Percentiles rank a stretch among this genome's conserved stretches.
Conservation (phyloP, 2,329 filamentous ascomycete genomes). For the Cladosporium sp. region DNA sequence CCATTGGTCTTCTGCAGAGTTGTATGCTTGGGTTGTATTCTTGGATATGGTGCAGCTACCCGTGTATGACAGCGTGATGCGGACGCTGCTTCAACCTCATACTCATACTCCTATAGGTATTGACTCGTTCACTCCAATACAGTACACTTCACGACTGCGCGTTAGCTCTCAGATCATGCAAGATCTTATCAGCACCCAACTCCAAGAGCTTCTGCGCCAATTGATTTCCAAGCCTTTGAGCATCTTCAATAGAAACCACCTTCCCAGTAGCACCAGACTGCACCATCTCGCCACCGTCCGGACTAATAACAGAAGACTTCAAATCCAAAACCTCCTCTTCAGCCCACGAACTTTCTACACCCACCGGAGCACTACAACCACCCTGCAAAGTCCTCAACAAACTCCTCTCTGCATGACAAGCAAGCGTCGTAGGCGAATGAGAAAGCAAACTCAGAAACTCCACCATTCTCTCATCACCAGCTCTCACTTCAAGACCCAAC, state of each 20-base stretch:
- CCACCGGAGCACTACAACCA: conserved; percentile 89
- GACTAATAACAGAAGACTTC: conserved; percentile 71
- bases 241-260: conserved; percentile 46
- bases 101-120: no score
- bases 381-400: conserved; percentile 84
- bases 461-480: conserved; percentile 59
- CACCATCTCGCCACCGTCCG: conserved; percentile 70
- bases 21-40: no score
- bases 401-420: conserved; percentile 71
- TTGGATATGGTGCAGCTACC: no score
- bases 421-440: conserved; percentile 61
- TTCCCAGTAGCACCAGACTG: conserved; percentile 54
- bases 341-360: conserved; percentile 74
- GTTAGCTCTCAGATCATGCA: conserved; percentile 34
- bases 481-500: conserved; percentile 74
- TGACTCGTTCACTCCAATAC: no score
- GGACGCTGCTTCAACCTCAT: no score
- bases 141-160: not conserved
- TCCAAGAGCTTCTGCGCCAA: conserved; percentile 67
- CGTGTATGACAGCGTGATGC: no score
- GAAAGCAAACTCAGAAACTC: conserved; percentile 59
- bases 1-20: no score
- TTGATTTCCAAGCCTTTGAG: conserved; percentile 67
- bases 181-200: conserved; percentile 72
- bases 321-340: conserved; percentile 61